phyloP scores from a whole-genome alignment of 495 filamentous ascomycete species.

The Geoglossum glabrum region DNA sequence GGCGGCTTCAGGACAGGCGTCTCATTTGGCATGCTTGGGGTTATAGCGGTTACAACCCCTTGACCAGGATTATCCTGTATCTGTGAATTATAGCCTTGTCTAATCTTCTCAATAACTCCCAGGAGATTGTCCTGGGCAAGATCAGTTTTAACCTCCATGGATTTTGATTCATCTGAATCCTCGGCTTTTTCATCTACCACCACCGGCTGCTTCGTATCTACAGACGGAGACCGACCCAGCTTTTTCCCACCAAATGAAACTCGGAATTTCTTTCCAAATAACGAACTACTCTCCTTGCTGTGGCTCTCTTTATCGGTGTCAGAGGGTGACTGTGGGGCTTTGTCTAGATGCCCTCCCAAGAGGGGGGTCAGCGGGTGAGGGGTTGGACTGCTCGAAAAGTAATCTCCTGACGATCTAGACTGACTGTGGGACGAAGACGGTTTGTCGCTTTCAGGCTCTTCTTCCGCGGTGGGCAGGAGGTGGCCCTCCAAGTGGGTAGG shows the following conservation, averaged over 20 bases:
- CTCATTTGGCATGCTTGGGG: slow-evolving; percentile 61
- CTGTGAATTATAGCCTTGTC: slow-evolving; percentile 57
- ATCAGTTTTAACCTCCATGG: slow-evolving; percentile 46
- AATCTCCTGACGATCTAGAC: slow-evolving; percentile 34
- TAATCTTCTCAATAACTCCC: slow-evolving; percentile 61
- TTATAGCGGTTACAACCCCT: slow-evolving; percentile 41
- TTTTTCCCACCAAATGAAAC: slow-evolving; percentile 71
- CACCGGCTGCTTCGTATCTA: slow-evolving; percentile 46
- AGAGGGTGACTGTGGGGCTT: slow-evolving; percentile 33
- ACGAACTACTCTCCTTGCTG: slow-evolving; percentile 41
- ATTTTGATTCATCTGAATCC: slow-evolving; percentile 40
- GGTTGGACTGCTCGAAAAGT: slow-evolving; percentile 33
- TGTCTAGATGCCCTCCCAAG: slow-evolving; percentile 11
- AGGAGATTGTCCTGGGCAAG: slow-evolving; percentile 65
- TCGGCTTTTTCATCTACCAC: slow-evolving; percentile 65
- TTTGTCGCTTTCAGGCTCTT: slow-evolving; percentile 24
- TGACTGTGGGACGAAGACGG: slow-evolving; percentile 23
- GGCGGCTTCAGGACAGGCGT: slow-evolving; percentile 73
- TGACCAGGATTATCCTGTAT: slow-evolving; percentile 32
- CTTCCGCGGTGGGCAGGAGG: slow-evolving; percentile 29
- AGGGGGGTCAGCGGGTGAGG: not conserved
- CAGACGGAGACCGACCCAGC: slow-evolving; percentile 50
- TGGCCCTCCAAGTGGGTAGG: slow-evolving; percentile 8
- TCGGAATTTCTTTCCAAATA: slow-evolving; percentile 74
- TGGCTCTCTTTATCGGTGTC: slow-evolving; percentile 52